Evolutionary conservation across 2,329 filamentous ascomycete species (phyloP).

Genomic region (Onygena corvina): DNA sequence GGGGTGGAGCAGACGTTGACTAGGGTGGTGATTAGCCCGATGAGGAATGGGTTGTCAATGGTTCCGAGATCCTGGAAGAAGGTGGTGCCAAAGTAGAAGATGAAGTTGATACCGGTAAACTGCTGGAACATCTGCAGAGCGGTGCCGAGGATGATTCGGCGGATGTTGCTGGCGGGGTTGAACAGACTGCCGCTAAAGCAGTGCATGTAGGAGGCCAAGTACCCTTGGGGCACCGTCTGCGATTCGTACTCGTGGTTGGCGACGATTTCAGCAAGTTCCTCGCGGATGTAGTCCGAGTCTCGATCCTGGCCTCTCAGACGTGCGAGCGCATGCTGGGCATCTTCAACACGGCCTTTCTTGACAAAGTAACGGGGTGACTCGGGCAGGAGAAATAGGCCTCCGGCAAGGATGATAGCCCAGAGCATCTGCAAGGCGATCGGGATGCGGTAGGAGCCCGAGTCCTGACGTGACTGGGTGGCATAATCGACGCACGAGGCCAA

Average conservation of each 20-base stretch:
- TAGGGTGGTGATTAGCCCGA: slow-evolving; percentile 72
- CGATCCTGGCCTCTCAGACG: slow-evolving; percentile 61
- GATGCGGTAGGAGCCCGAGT: slow-evolving; percentile 64
- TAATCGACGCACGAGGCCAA: slow-evolving; percentile 65
- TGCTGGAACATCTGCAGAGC: slow-evolving; percentile 73
- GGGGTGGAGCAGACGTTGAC: slow-evolving; percentile 82
- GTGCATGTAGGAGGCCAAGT: slow-evolving; percentile 56
- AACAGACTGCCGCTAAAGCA: slow-evolving; percentile 48
- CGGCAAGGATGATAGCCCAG: slow-evolving; percentile 64
- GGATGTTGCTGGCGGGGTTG: slow-evolving; percentile 45
- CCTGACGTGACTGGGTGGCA: slow-evolving; percentile 48
- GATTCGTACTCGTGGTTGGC: slow-evolving; percentile 83
- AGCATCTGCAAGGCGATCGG: slow-evolving; percentile 68
- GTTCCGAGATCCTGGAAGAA: slow-evolving; percentile 72
- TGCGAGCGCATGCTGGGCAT: slow-evolving; percentile 51
- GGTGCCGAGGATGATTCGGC: slow-evolving; percentile 58
- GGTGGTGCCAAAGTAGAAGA: slow-evolving; percentile 72
- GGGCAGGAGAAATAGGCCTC: slow-evolving; percentile 62
- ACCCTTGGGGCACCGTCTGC: slow-evolving; percentile 51
- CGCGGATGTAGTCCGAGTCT: slow-evolving; percentile 62
- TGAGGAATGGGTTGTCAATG: slow-evolving; percentile 67
- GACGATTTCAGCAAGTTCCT: slow-evolving; percentile 72
- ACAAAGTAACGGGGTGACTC: slow-evolving; percentile 80
- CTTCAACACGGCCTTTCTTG: slow-evolving; percentile 58
- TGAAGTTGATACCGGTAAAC: slow-evolving; percentile 80